A percentile compares a stretch with the other conserved stretches of the same genome.
These are phyloP conservation scores for Huntiella bhutanensis DNA, from an alignment of 2,329 filamentous ascomycete genomes.

Conservation along the genomic window DNA sequence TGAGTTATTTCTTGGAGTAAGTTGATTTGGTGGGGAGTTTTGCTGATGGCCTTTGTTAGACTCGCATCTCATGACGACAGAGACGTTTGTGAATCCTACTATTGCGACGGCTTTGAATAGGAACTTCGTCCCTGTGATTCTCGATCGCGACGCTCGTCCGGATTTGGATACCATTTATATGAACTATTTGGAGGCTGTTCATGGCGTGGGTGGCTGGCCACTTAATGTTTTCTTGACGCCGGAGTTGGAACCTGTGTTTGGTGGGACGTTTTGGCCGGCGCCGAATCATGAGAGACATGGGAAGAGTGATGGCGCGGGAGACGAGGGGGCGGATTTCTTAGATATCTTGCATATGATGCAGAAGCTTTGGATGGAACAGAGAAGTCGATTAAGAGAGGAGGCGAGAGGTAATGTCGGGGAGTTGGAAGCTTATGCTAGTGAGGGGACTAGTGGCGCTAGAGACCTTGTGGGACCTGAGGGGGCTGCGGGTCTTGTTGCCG, in stretches of 20 bases:
- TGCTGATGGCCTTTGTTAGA: slow-evolving; percentile 25
- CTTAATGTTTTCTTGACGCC: slow-evolving; percentile 93
- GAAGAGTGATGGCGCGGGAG: slow-evolving; percentile 19
- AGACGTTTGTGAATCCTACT: slow-evolving; percentile 71
- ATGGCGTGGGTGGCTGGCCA: slow-evolving; percentile 79
- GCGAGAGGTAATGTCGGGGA: slow-evolving; percentile 67
- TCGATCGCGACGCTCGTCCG: slow-evolving; percentile 84
- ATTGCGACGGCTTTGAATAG: slow-evolving; percentile 70
- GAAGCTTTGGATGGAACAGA: slow-evolving; percentile 62
- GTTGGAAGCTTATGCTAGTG: slow-evolving; percentile 70
- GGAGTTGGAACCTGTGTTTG: slow-evolving; percentile 82
- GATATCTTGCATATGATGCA: slow-evolving; percentile 64
- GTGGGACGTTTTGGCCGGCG: slow-evolving; percentile 88
- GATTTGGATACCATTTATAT: slow-evolving; percentile 94
- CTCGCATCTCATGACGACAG: slow-evolving; percentile 79
- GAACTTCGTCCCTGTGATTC: slow-evolving; percentile 75
- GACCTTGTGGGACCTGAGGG: neutral
- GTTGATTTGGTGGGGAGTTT: no score
- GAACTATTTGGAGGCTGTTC: slow-evolving; percentile 93
- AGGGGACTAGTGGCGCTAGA: slow-evolving; percentile 31
- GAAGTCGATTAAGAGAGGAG: slow-evolving; percentile 63
- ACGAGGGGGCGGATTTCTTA: slow-evolving; percentile 52
- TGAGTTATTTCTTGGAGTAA: slow-evolving; percentile 25
- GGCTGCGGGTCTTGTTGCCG: neutral
- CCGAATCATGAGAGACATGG: slow-evolving; percentile 29